Base-by-base conservation (phyloP, 176 grass and related monocot genomes). In the Aegilops speltoides region DNA sequence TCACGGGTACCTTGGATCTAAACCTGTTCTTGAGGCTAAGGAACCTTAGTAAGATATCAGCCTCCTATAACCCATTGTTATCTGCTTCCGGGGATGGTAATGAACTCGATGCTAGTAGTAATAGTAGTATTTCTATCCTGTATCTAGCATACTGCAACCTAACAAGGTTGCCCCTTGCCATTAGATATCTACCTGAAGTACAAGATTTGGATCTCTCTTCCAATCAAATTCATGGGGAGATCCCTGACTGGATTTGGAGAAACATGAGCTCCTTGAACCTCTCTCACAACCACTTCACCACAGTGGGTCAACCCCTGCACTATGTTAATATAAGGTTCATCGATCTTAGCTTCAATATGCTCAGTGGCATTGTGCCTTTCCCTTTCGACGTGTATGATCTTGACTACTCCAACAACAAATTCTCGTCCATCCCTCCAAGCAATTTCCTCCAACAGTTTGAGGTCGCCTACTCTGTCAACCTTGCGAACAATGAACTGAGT, bases 221-320 rank as follows among this genome's bases (percentile, higher is more conserved):
- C 33, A 94, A 94, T 79, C 66, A 64, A 4, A 94, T 94, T 72
- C 3, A 23, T 19, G 87, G 84, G 17, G 31, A 19, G 2, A 82
- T 94, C 61, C 82, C 87, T 22, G 73, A 59, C 17, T 91, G 89
- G 89, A 78, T 94, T 54, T 89, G 85, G 84, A 93, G 32, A 43
- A 84, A 77, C 24, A 74, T 90, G 46, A 12, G 8, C 0, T 0
- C 0, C 6, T 63, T 73, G n/a, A 36, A 77, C 79, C 82, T 94
- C 5, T 89, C 87, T 41, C n/a, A 64, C 24, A 94, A 94, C 37
- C 22, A 17, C 10, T 88, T 94, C 66, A 88, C 87, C 1, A 65
- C 31, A 0, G 78, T 90, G n/a, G 57, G 43, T 68, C 78, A 54
- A 41, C 31, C 70, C 15, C 6, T 38, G 9, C 25, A 26, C 70